Base-by-base conservation (phyloP, 441 rosid genomes). In the Populus hybrid region DNA sequence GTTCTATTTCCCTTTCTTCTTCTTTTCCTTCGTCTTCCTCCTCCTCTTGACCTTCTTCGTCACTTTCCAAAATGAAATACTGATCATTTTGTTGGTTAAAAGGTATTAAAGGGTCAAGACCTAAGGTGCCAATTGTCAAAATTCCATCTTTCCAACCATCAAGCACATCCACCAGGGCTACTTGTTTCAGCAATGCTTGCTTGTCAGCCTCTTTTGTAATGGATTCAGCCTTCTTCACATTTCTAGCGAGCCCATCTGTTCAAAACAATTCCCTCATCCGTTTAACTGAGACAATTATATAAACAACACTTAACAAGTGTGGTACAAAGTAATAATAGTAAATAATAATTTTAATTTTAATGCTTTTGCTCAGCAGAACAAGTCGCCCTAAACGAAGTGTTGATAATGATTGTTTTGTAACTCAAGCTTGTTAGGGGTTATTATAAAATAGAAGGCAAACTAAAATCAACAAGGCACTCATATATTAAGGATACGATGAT, bases 61-160 rank as follows among this genome's bases (percentile, higher is more conserved):
- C 79, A 30, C 78, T 80, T 77, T 79, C 84, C 24, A 76, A 35
- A 72, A 79, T 26, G 63, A 76, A 74, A 70, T 84, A 75, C 19
- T 53, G 61, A 53, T 87, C 85, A 42, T 81, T 80, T 7, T 80
- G 83, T 74, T 89, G 87, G 69, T 59, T 34, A 40, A 81, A 82
- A 11, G 88, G 83, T 79, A 84, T 86, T 61, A 90, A 76, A 46
- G 89, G 86, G 77, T 92, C 97, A 59, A 91, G 87, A 53, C 98
- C 98, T 18, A 94, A 90, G 16, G 98, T 94, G 32, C 97, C 97
- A 50, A 94, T 94, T 64, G 92, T 89, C 72, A 94, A 86, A 82
- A 94, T 88, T 76, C 97, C 91, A 74, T 88, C 91, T 81, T 81
- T 87, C 98, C 98, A 94, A 65, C 86, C 91, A 78, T 90, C 94